Evolutionary conservation across 345 rosid genomes (phyloP).

Genomic region (Clausena lansium): DNA sequence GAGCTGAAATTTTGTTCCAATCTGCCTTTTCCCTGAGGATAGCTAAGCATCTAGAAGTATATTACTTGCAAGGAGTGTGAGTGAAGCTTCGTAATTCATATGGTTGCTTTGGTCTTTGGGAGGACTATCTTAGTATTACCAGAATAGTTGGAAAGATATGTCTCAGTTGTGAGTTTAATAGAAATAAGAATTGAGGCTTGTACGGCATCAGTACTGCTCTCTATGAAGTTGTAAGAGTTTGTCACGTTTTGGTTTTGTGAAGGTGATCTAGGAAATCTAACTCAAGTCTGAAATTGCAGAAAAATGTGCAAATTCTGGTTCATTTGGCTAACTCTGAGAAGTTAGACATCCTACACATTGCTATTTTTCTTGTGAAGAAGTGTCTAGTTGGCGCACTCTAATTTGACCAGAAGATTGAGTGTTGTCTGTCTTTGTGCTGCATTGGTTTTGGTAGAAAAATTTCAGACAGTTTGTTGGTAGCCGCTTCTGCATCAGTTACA

Average conservation of each 20-base stretch:
- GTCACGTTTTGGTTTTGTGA: neutral
- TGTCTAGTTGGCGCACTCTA: neutral
- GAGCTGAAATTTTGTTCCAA: slow-evolving; percentile 2
- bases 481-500: neutral
- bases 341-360: neutral
- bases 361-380: neutral
- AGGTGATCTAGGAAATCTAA: neutral
- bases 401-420: neutral
- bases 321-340: neutral
- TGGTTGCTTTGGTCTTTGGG: neutral
- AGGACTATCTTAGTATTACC: neutral
- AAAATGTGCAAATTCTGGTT: neutral
- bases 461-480: neutral
- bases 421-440: neutral
- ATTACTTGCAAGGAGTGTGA: neutral
- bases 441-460: neutral
- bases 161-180: neutral
- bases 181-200: neutral
- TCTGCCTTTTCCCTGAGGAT: neutral
- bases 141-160: neutral
- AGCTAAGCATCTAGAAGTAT: neutral
- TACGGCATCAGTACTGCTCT: neutral
- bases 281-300: neutral
- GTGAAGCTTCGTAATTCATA: neutral
- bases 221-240: neutral